Evolutionary conservation across 2,329 filamentous ascomycete genomes (phyloP), one percentile per base, ranked within the genome.

Genomic region (Penicillium hordei): DNA sequence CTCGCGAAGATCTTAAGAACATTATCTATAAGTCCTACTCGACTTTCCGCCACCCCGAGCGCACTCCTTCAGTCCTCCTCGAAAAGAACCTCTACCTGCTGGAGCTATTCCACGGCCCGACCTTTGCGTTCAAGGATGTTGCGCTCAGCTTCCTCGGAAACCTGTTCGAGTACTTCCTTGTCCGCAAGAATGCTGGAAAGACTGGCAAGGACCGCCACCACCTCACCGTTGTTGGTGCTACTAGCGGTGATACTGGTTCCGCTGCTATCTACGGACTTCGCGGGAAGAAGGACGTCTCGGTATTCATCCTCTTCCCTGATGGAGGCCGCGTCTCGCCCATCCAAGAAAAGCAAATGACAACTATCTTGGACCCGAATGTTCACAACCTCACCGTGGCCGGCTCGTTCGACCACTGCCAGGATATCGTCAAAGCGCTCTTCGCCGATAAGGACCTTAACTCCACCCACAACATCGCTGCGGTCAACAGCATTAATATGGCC

Each of bases 341-440:
- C 57, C 94, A 97, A 76, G 91, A 97, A 76, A 89, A 90, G 5
- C 94, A 97, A 79, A 97, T 97, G 94, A 97, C 93, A 0, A 97
- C 93, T 0, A 90, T 59, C 29, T 80, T 91, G 40, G 94, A 97
- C 73, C 79, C 84, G 58, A 97, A 97, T 72, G 93, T 97, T 34
- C 91, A 97, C 82, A 96, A 96, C 76, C 79, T 97, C 46, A 87
- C 90, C 52, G 89, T 97, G 13, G 86, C 89, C 49, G 94, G 93
- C 57, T 95, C 91, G 0, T 97, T 97, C 72, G 93, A 97, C 71
- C 92, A 97, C 73, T 97, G 94, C 77, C 93, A 97, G 81, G 92
- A 96, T 76, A 95, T 94, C 57, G 89, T 99, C 73, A 97, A 99
- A 79, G 88, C 90, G 1, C 83, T 99, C 49, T 97, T 97, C 72